A percentile compares a stretch with the other conserved stretches of the same genome.
phyloP scores from a whole-genome alignment of 345 rosid genomes.

The Ceriops decandra region DNA sequence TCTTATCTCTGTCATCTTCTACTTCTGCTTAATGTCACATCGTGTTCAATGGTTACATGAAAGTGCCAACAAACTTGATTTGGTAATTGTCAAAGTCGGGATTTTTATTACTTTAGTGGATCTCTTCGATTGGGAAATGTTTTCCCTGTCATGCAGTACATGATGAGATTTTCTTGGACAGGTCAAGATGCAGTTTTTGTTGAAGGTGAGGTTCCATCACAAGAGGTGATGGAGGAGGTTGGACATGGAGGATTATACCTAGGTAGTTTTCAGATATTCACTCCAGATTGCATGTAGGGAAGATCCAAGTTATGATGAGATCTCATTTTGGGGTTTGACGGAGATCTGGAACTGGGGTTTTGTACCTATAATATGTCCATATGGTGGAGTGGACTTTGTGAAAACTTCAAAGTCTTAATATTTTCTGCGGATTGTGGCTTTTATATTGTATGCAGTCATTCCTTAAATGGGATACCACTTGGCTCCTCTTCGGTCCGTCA shows the following conservation, averaged over 20 bases:
- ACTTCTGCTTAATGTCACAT: too few relatives aligned
- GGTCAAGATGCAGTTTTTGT: conserved; percentile 77
- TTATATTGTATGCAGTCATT: not conserved
- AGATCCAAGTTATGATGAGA: conserved; percentile 10
- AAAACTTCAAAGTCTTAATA: not conserved
- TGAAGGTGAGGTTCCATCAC: conserved; percentile 75
- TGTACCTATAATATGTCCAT: conserved; percentile 14
- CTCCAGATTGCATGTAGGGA: not conserved
- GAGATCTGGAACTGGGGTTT: conserved; percentile 34
- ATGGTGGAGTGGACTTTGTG: not conserved
- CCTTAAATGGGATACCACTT: not conserved
- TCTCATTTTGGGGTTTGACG: conserved; percentile 54
- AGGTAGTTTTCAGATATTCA: not conserved
- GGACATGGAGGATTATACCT: not conserved
- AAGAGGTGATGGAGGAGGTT: conserved; percentile 44
- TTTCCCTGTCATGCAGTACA: not conserved
- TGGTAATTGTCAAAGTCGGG: not conserved
- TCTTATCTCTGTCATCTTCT: not conserved
- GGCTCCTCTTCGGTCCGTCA: not conserved
- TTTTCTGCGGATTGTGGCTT: not conserved
- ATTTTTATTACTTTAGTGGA: not conserved
- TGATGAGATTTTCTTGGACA: conserved; percentile 28
- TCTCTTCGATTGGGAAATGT: not conserved
- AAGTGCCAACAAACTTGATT: too few relatives aligned
- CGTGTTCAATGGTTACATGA: too few relatives aligned